phyloP scores from a whole-genome alignment of 2,329 filamentous ascomycete genomes.

The Ophiostoma tasmaniense region DNA sequence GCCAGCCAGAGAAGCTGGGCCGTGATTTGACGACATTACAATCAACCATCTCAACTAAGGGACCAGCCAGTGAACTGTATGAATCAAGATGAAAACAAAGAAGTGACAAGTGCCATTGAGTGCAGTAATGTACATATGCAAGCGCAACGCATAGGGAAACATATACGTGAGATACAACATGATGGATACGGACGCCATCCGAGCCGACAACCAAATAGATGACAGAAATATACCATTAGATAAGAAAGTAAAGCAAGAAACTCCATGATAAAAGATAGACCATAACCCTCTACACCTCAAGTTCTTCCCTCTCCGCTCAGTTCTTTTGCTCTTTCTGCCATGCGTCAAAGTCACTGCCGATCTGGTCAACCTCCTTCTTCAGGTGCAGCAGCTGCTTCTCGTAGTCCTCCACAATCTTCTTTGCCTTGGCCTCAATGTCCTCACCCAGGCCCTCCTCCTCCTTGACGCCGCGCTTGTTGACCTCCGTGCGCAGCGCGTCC shows the following conservation, averaged over 20 bases:
- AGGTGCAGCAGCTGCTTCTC: slow-evolving; percentile 71
- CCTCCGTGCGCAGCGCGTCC: slow-evolving; percentile 62
- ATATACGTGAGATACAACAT: background rate
- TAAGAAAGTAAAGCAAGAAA: background rate
- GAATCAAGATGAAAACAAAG: too few relatives aligned
- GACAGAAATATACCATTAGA: background rate
- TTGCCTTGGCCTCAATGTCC: slow-evolving; percentile 61
- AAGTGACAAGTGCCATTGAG: too few relatives aligned
- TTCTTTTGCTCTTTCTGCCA: slow-evolving; percentile 43
- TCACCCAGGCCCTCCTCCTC: slow-evolving; percentile 54
- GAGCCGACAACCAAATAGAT: background rate
- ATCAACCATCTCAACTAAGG: background rate
- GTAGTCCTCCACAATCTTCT: slow-evolving; percentile 76
- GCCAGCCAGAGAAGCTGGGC: background rate
- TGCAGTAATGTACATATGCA: background rate
- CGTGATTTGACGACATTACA: background rate
- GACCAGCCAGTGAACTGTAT: background rate
- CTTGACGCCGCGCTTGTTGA: slow-evolving; percentile 55
- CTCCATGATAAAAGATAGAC: background rate
- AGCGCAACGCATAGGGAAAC: background rate
- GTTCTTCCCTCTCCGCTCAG: background rate
- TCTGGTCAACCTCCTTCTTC: slow-evolving; percentile 60
- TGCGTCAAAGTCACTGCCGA: slow-evolving; percentile 48
- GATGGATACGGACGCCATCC: background rate
- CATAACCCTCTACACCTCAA: background rate